These are phyloP conservation scores for Leccinum subtestaceum DNA, from an alignment of 768 basidiomycete genomes.

Conservation along the genomic window DNA sequence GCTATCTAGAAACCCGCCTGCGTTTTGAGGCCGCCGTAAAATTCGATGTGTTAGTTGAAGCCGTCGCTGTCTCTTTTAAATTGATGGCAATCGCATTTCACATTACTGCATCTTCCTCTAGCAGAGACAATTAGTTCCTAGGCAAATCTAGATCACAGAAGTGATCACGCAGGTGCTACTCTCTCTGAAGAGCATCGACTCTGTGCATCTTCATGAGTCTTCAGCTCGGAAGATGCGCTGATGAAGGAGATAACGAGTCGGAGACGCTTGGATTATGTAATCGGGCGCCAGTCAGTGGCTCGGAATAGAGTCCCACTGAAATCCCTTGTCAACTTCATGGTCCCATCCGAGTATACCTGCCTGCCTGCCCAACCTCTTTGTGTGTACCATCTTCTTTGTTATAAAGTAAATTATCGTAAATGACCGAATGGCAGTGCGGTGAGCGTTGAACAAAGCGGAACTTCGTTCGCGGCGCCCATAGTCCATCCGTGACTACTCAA, in stretches of 20 bases:
- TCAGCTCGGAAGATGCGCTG: too few relatives aligned
- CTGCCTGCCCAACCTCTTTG: neutral
- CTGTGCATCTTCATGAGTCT: too few relatives aligned
- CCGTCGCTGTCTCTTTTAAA: neutral
- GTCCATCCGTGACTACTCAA: constrained; percentile 12
- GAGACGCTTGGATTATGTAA: too few relatives aligned
- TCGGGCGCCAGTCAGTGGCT: too few relatives aligned
- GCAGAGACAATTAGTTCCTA: too few relatives aligned
- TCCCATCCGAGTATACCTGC: too few relatives aligned
- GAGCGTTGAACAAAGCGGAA: neutral
- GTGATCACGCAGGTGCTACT: too few relatives aligned
- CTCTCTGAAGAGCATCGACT: too few relatives aligned
- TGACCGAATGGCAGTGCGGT: neutral
- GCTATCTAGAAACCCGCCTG: neutral
- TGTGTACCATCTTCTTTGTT: neutral
- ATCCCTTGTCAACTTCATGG: neutral
- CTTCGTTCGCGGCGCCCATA: neutral
- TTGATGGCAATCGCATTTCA: neutral
- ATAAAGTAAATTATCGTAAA: neutral
- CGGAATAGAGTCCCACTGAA: neutral
- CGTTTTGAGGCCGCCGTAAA: neutral
- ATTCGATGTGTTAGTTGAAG: neutral
- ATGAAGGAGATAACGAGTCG: too few relatives aligned
- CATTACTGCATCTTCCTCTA: neutral
- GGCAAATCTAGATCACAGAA: too few relatives aligned